Conservation (phyloP, 2,329 filamentous ascomycete species). For the Colletotrichum cuscutae region DNA sequence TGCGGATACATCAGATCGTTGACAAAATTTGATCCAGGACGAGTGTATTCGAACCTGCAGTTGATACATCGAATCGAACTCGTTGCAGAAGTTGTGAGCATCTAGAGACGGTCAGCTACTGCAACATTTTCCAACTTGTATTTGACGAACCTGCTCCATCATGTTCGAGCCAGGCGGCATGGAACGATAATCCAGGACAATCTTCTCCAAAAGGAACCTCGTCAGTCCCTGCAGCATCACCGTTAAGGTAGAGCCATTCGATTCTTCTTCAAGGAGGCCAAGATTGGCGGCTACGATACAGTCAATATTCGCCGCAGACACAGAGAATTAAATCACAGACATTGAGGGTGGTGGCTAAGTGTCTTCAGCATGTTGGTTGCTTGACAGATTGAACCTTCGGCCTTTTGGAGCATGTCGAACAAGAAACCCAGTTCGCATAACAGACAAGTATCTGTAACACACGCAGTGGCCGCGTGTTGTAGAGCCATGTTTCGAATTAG, state of each 20-base stretch:
- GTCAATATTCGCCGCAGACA: conserved; percentile 36
- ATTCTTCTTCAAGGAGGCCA: conserved; percentile 86
- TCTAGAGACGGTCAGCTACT: conserved; percentile 46
- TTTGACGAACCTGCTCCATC: conserved; percentile 73
- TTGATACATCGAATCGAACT: conserved; percentile 85
- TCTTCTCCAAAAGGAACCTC: conserved; percentile 85
- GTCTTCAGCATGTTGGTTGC: conserved; percentile 95
- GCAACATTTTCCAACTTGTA: neutral
- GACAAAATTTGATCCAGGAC: conserved; percentile 81
- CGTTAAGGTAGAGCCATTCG: conserved; percentile 77
- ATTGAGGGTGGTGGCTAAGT: conserved; percentile 84
- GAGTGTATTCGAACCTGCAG: conserved; percentile 86
- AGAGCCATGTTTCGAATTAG: conserved; percentile 88
- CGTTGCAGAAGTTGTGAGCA: conserved; percentile 76
- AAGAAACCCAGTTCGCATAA: conserved; percentile 95
- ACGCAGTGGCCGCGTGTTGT: conserved; percentile 87
- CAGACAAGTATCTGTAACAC: conserved; percentile 84
- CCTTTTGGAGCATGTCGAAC: conserved; percentile 98
- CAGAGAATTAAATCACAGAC: conserved; percentile 47
- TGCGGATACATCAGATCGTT: conserved; percentile 84
- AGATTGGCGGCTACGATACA: conserved; percentile 69
- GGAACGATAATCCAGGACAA: conserved; percentile 79
- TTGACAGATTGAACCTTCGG: conserved; percentile 92
- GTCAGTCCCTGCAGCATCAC: conserved; percentile 88
- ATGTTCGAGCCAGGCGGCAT: conserved; percentile 70